These are phyloP conservation scores for Geosmithia putterillii DNA, from an alignment of 2,329 filamentous ascomycete genomes.

Conservation along the genomic window DNA sequence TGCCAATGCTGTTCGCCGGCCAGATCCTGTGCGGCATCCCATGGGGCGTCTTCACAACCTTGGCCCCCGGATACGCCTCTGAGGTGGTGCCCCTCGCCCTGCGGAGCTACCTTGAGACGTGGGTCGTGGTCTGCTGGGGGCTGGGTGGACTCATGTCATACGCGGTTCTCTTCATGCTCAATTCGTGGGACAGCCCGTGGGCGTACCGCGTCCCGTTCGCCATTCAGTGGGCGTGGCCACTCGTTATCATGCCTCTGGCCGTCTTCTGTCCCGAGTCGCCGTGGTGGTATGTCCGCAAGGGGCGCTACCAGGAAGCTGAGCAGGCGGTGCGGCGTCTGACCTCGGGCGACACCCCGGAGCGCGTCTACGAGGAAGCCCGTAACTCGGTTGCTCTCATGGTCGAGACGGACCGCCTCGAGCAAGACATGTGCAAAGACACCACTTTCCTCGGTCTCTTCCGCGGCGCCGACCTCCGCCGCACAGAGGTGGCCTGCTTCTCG, in stretches of 20 bases:
- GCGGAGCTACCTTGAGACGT: constrained; percentile 21
- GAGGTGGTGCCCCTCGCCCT: constrained; percentile 17
- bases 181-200: constrained; percentile 19
- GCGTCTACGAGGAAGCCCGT: constrained; percentile 16
- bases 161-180: constrained; percentile 16
- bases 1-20: constrained; percentile 15
- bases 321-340: constrained; percentile 25
- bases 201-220: constrained; percentile 29
- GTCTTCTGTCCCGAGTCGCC: constrained; percentile 27
- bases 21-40: constrained; percentile 21
- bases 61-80: constrained; percentile 21
- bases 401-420: constrained; percentile 35
- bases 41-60: constrained; percentile 17
- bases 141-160: constrained; percentile 25
- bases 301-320: constrained; percentile 16
- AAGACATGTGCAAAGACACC: constrained; percentile 22
- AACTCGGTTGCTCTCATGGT: constrained; percentile 35
- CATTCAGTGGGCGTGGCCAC: constrained; percentile 28
- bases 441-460: constrained; percentile 35
- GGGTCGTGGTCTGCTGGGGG: constrained; percentile 12
- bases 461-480: constrained; percentile 29
- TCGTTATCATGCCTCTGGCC: constrained; percentile 21
- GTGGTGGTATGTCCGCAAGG: constrained; percentile 27
- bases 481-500: constrained; percentile 30
- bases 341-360: constrained; percentile 2